phyloP scores from a whole-genome alignment of 768 basidiomycete genomes.

The Coprinopsis cinerea region DNA sequence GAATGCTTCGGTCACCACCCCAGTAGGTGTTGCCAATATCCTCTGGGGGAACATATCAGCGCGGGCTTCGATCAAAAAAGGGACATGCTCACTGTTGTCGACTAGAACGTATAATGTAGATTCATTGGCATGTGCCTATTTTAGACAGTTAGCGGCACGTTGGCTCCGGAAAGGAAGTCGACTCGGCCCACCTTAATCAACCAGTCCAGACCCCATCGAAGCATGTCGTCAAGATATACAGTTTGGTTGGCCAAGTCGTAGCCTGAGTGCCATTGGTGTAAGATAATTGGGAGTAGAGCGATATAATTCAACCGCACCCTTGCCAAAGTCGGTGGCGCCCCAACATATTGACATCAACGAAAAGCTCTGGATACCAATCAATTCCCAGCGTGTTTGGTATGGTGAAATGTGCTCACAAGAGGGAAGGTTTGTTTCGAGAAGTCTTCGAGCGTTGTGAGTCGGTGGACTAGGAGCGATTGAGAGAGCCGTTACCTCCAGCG shows the following conservation, averaged over 20 bases:
- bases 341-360: constrained; percentile 84
- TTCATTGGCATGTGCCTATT: constrained; percentile 72
- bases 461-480: neutral
- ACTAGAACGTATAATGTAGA: constrained; percentile 75
- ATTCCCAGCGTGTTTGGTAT: neutral
- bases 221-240: constrained; percentile 83
- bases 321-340: constrained; percentile 82
- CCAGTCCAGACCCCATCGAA: constrained; percentile 92
- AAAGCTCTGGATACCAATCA: constrained; percentile 47
- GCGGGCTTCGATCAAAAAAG: constrained; percentile 5
- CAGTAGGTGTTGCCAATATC: constrained; percentile 75
- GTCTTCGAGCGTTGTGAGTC: constrained; percentile 40
- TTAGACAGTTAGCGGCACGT: neutral
- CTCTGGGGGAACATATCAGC: constrained; percentile 26
- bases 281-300: neutral
- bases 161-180: neutral
- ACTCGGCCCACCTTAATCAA: constrained; percentile 63
- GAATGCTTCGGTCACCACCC: constrained; percentile 82
- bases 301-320: constrained; percentile 38
- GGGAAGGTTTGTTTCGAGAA: constrained; percentile 88
- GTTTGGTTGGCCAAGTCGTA: constrained; percentile 87
- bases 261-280: constrained; percentile 32
- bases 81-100: constrained; percentile 46
- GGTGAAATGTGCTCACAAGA: constrained; percentile 41
- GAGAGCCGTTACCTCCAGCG: constrained; percentile 63